Evolutionary conservation across 306 rosid species (phyloP).

Genomic region (Prunus armeniaca): DNA sequence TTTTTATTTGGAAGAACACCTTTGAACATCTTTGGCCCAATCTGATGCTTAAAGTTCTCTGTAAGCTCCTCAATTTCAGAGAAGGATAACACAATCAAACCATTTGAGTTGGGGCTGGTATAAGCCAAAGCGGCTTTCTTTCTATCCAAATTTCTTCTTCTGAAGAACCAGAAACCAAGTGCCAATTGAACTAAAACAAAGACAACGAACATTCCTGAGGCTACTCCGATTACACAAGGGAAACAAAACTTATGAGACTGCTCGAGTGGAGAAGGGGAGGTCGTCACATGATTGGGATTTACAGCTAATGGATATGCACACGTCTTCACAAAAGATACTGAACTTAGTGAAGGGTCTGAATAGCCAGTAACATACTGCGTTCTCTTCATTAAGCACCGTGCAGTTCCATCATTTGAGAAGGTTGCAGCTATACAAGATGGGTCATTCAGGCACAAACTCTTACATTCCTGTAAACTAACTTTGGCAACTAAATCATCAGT

Average conservation of each 20-base stretch:
- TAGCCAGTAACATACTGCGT: conserved; percentile 61
- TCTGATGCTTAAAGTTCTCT: conserved; percentile 45
- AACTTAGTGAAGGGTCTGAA: conserved; percentile 54
- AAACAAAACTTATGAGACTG: conserved; percentile 38
- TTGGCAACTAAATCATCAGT: conserved; percentile 40
- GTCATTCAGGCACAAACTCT: conserved; percentile 54
- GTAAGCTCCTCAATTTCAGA: conserved; percentile 64
- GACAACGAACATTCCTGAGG: conserved; percentile 49
- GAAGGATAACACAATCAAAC: conserved; percentile 50
- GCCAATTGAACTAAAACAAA: conserved; percentile 54
- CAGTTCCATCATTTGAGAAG: conserved; percentile 62
- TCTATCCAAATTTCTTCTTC: conserved; percentile 35
- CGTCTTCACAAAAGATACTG: conserved; percentile 59
- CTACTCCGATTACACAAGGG: conserved; percentile 58
- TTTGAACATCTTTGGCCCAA: conserved; percentile 61
- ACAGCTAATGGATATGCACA: conserved; percentile 75
- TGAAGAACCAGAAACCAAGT: conserved; percentile 45
- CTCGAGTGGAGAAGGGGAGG: conserved; percentile 28
- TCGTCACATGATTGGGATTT: conserved; percentile 31
- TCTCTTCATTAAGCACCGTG: conserved; percentile 54
- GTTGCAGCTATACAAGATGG: conserved; percentile 57
- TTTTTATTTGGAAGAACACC: conserved; percentile 49
- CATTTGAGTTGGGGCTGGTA: conserved; percentile 43
- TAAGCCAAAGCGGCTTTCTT: conserved; percentile 34
- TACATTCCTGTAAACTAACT: conserved; percentile 52